Base-by-base conservation (phyloP, 1,139 yeast species). In the Spathaspora sp. region DNA sequence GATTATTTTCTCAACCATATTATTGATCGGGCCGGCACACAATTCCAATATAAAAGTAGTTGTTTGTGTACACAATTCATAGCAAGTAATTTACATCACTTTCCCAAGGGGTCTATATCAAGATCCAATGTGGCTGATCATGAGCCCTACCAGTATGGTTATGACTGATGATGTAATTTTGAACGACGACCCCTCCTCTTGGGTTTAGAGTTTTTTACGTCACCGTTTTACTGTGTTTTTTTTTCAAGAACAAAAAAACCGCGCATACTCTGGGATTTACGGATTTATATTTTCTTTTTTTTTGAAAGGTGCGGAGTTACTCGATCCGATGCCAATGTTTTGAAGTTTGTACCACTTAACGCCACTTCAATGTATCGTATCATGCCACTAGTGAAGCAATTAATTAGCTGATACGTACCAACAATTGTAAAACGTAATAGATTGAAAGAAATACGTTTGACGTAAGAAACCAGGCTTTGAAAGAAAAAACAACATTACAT, bases 181-280 rank as follows among this genome's bases (percentile, higher is more conserved):
- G 17, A 29, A 34, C n/a, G n/a, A n/a, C n/a, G 11, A 5, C 16
- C 10, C 24, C 38, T 13, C 38, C 38, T 34, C 38, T 34, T 9
- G 8, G 8, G 17, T 15, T 4, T 9, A 10, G 8, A 8, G 15
- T n/a, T 13, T 13, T 29, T 29, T 34, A 34, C 38, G 38, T 34
- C 38, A 34, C 38, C 20, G 38, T 34, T n/a, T n/a, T n/a, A n/a
- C n/a, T n/a, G n/a, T n/a, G n/a, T n/a, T 34, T 16, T 20, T 20
- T 20, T 20, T 20, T 20, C 7, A 34, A 13, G 17, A 34, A n/a
- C n/a, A 34, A 34, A 34, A 34, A 34, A 7, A 31, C 38, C 38
- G 38, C 38, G 24, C 38, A 34, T 34, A 34, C 4, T 24, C 13
- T 27, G 17, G 13, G 11, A 7, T 34, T 17, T 34, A 34, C 38